Base-by-base conservation (phyloP, 2,329 filamentous ascomycete genomes). In the Zymoseptoria pseudotritici region DNA sequence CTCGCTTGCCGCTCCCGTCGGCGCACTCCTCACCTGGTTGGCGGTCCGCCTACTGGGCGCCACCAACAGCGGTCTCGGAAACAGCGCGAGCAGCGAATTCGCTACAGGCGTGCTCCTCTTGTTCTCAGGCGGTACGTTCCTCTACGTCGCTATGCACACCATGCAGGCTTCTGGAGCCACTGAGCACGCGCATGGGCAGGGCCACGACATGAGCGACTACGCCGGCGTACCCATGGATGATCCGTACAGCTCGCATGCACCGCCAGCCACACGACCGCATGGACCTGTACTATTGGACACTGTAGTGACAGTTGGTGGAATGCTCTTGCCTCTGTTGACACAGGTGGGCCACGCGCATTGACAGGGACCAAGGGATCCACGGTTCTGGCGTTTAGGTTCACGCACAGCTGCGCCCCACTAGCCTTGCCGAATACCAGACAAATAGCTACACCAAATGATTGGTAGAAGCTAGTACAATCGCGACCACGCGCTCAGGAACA, bases 61-160 rank as follows among this genome's bases (percentile, higher is more conserved):
- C 61, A 78, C 83, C 58, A 76, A 80, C 76, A 79, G 72, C 62
- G 74, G 78, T 2, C 76, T 79, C 50, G 81, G 80, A 57, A 83
- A 86, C 56, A 82, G 85, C 31, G 59, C 65, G 54, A 80, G 81
- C 20, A 85, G 89, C 59, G 84, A 86, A 68, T 97, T 91, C 86
- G 92, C 90, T 79, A 97, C 93, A 0, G 94, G 94, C 22, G 90
- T 96, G 80, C 78, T 97, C 51, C 78, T 99, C 8, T 79, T 97
- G n/a, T 99, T 99, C 72, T 96, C 91, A 0, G 94, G 89, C 0
- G 94, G 94, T 17, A 99, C 94, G 0, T 99, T 99, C 72, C 76
- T 99, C 88, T 97, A 97, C 71, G 94, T 99, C 51, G 94, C 94
- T 0, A 97, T 97, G 92, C 94, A 99, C 72, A 91, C 92, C 0